phyloP scores from a whole-genome alignment of 2,329 filamentous ascomycete species.

The Emericellopsis atlantica region DNA sequence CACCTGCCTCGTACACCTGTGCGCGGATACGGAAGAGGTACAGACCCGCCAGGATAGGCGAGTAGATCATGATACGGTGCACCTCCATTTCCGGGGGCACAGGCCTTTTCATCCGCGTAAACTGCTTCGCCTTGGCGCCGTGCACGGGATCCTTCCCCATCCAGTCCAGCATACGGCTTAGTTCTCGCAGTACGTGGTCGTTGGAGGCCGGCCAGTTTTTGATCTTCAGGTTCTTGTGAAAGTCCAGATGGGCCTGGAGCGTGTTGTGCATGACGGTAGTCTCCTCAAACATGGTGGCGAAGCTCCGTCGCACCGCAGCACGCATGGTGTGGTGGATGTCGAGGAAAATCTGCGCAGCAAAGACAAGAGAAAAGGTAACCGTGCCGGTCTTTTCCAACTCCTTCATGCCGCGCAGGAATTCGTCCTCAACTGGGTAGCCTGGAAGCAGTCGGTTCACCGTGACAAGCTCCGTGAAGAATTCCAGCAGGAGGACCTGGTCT shows the following conservation, averaged over 20 bases:
- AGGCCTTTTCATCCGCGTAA: background rate
- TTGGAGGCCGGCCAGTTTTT: constrained; percentile 14
- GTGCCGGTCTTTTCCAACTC: constrained; percentile 15
- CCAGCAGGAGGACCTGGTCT: background rate
- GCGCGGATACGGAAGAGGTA: constrained; percentile 19
- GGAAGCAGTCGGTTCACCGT: background rate
- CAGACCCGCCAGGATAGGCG: constrained; percentile 22
- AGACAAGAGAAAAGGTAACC: constrained; percentile 21
- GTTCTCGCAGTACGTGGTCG: constrained; percentile 5
- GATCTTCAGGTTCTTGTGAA: constrained; percentile 15
- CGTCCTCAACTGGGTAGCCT: constrained; percentile 19
- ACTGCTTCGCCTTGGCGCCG: background rate
- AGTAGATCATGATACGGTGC: constrained; percentile 17
- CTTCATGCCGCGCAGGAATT: constrained; percentile 20
- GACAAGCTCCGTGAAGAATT: background rate
- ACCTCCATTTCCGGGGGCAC: constrained; percentile 1
- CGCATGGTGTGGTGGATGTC: constrained; percentile 23
- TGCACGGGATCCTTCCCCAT: background rate
- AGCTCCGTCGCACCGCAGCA: constrained; percentile 2
- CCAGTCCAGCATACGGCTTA: background rate
- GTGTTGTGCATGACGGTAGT: constrained; percentile 4
- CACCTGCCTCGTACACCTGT: constrained; percentile 15
- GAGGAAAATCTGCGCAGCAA: constrained; percentile 26
- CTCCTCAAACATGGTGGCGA: constrained; percentile 1
- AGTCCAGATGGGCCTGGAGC: constrained; percentile 14